Evolutionary conservation across 2,329 filamentous ascomycete genomes (phyloP), one percentile per base, ranked within the genome.

Genomic region (Calonectria honghensis): DNA sequence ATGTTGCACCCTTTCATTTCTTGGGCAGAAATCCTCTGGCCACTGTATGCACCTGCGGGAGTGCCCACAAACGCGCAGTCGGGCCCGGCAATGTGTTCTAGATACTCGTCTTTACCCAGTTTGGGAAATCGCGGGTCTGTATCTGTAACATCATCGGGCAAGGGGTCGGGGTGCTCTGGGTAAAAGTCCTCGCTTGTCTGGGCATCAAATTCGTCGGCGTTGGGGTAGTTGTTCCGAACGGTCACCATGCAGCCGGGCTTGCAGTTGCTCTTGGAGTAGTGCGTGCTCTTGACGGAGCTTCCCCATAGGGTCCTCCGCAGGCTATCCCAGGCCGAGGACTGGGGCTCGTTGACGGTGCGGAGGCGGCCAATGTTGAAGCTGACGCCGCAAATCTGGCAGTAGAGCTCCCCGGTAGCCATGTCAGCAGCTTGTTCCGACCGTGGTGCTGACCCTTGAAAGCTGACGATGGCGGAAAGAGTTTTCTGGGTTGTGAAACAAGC

Each of bases 351-450:
- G 1, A 51, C 52, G 6, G 75, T 78, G 3, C 81, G 78, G 27
- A 73, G 70, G 7, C 82, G 81, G 18, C 73, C 75, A 35, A 83
- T 79, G 52, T 80, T 81, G 73, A 81, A 82, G n/a, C 79, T 80
- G n/a, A 83, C 80, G 35, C 78, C 78, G 48, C 80, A 82, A 16
- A 82, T 73, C 11, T 81, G 78, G 73, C 80, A 82, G n/a, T 73
- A 39, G 2, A 78, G 39, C 51, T 81, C 79, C 10, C 50, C 67
- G 52, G 74, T 70, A 20, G 61, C 72, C 76, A 77, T 77, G 14
- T 10, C 4, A 31, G 37, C 45, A 35, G 31, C 16, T 57, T 2
- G 2, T 20, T 10, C 32, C 9, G 18, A 32, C 6, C 4, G 18
- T 10, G 7, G 18, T 35, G 29, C 18, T 32, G 52, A 24, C 10